Conservation (phyloP, 305 asterid species). For the Fraxinus nigra region DNA sequence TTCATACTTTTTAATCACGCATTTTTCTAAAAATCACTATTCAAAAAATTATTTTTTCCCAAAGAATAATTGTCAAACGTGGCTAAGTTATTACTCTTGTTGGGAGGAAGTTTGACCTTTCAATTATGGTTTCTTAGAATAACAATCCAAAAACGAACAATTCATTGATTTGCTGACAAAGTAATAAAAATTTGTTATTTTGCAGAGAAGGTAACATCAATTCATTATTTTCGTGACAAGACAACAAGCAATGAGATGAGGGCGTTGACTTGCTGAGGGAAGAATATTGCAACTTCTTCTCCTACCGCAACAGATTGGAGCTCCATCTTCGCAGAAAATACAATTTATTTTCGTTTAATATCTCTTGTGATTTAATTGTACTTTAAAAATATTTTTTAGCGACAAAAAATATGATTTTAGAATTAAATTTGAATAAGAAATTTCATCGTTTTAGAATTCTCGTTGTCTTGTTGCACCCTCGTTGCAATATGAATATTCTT, state of each 20-base stretch:
- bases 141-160: neutral
- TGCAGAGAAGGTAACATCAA: too few relatives aligned
- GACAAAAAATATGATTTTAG: neutral
- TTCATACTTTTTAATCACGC: too few relatives aligned
- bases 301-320: neutral
- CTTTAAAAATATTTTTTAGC: too few relatives aligned
- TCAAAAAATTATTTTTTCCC: neutral
- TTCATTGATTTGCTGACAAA: too few relatives aligned
- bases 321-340: neutral
- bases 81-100: neutral
- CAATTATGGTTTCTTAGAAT: neutral
- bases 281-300: neutral
- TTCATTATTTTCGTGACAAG: neutral
- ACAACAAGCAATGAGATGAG: neutral
- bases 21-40: neutral
- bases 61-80: neutral
- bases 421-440: neutral
- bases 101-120: neutral
- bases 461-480: neutral
- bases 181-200: too few relatives aligned
- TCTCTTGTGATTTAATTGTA: neutral
- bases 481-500: neutral
- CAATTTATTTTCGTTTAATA: neutral
- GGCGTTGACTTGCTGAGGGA: neutral
- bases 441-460: neutral